phyloP scores from a whole-genome alignment of 202 grass and related monocot genomes.

The Setaria viridis region DNA sequence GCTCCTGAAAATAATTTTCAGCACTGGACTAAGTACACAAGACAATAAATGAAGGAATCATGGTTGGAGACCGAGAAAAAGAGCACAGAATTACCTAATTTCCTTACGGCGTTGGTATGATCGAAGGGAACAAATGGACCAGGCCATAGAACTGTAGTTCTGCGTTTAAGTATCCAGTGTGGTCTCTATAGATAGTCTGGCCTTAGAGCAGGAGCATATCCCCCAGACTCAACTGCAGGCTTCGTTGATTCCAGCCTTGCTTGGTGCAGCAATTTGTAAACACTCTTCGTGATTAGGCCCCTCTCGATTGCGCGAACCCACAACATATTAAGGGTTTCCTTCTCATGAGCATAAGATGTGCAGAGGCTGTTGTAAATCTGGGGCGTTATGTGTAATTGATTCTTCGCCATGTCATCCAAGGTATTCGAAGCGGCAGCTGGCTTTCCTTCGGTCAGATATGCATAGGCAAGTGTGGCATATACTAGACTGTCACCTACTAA shows the following conservation, averaged over 20 bases:
- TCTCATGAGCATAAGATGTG: constrained; percentile 65
- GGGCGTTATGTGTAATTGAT: constrained; percentile 55
- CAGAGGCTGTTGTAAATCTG: constrained; percentile 71
- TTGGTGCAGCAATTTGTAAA: constrained; percentile 57
- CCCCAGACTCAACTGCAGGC: constrained; percentile 15
- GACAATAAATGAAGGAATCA: neutral
- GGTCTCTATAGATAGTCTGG: neutral
- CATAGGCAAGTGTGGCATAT: constrained; percentile 67
- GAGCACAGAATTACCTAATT: neutral
- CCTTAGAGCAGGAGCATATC: constrained; percentile 14
- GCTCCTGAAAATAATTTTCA: neutral
- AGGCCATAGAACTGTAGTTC: neutral
- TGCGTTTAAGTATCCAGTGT: neutral
- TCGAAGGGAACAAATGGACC: neutral
- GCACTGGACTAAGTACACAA: neutral
- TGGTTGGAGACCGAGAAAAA: neutral
- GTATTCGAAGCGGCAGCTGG: constrained; percentile 47
- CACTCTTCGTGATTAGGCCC: constrained; percentile 67
- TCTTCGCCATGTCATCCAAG: constrained; percentile 69
- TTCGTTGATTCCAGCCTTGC: constrained; percentile 37
- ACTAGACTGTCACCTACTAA: constrained; percentile 68
- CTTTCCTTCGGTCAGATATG: constrained; percentile 65
- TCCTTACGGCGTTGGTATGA: neutral
- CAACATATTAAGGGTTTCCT: constrained; percentile 58
- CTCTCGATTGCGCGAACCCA: constrained; percentile 74